Evolutionary conservation across 306 rosid genomes (phyloP), one percentile per base, ranked within the genome.

Genomic region (Amphicarpaea edgeworthii): DNA sequence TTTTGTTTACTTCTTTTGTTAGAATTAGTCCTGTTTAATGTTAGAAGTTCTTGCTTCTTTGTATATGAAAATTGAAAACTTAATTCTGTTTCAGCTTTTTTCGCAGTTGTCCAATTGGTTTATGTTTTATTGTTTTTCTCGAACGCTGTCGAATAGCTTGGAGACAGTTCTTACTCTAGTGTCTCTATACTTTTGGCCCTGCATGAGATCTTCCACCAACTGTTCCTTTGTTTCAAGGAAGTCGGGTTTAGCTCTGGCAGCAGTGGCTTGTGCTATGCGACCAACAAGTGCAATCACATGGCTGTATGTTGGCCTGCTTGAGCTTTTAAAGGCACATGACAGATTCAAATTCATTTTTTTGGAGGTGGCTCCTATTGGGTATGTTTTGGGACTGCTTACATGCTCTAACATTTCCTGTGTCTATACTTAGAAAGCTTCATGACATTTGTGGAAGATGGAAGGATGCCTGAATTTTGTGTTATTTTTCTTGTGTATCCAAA

Each of bases 311-410:
- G 92, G 93, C 47, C 70, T 90, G 51, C 83, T 89, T 45, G 96
- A 92, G 91, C 92, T 95, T 77, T 78, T 76, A 50, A 64, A 75
- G 43, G 53, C 92, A 14, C 79, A 12, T 69, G 79, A 92, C 61
- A 85, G 71, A 81, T 78, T 87, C 50, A 85, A 70, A 69, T 89
- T 92, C 79, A 42, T 92, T 20, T 85, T 86, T 77, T 86, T 85
- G 5, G 97, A 95, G 89, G 93, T 90, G 38, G 93, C 84, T 77
- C 93, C 97, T 51, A 79, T 86, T 73, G 99, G 99, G 99, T 92
- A 84, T 77, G 96, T 83, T 43, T 75, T 83, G 66, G 17, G 61
- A 73, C 66, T 63, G 26, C 47, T 78, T 77, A 57, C 68, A 69
- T 28, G 12, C 68, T 15, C 59, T 79, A 12, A 40, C 50, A 40